Conservation (phyloP, 2,329 filamentous ascomycete species). For the Penicillium sp. region DNA sequence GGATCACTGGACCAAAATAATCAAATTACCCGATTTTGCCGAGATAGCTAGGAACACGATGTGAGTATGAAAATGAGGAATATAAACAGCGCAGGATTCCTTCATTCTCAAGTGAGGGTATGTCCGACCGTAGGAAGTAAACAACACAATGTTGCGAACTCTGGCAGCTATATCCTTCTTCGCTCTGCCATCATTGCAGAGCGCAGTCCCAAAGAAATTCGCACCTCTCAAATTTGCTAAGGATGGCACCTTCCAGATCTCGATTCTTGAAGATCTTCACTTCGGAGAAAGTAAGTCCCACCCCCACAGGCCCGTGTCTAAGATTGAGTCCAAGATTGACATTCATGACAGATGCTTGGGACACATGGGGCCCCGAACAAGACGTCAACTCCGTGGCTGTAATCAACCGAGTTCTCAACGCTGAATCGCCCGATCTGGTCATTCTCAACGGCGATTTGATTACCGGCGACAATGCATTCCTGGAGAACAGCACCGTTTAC, state of each 20-base stretch:
- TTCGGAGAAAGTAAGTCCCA: conserved; percentile 64
- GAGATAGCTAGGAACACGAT: no score
- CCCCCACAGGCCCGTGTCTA: not conserved
- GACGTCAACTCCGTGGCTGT: conserved; percentile 60
- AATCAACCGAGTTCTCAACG: conserved; percentile 59
- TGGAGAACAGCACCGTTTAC: conserved; percentile 56
- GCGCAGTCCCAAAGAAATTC: not conserved
- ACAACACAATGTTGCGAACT: no score
- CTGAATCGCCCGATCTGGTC: conserved; percentile 60
- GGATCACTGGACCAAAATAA: no score
- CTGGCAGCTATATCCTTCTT: not conserved
- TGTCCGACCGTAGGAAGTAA: no score
- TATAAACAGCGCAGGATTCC: no score
- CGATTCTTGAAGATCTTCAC: conserved; percentile 71
- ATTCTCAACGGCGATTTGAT: conserved; percentile 72
- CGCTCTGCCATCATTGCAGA: conserved; percentile 1
- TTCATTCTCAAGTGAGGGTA: no score
- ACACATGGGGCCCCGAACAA: conserved; percentile 30
- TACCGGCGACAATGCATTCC: conserved; percentile 63
- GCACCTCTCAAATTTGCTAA: conserved; percentile 22
- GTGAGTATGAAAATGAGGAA: no score
- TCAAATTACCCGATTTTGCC: no score
- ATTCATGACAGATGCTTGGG: conserved; percentile 38
- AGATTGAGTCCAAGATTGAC: not conserved
- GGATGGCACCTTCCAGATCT: conserved; percentile 45